Percentiles rank a stretch among this genome's conserved stretches.
Conservation (phyloP, 2,329 filamentous ascomycete species). For the Macroventuria anomochaeta region DNA sequence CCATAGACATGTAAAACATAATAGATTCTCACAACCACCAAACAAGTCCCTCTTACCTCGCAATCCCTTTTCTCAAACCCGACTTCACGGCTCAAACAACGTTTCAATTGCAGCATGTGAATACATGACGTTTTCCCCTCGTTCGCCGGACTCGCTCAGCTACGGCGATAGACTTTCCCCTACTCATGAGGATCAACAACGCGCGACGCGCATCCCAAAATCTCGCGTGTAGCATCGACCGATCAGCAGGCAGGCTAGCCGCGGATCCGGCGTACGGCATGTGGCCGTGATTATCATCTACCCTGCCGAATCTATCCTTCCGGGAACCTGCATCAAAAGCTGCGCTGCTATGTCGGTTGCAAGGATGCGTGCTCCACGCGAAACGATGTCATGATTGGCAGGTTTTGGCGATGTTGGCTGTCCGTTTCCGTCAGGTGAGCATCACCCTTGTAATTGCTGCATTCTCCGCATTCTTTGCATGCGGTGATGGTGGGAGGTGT, state of each 20-base stretch:
- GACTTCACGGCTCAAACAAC: neutral
- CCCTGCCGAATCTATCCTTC: constrained; percentile 15
- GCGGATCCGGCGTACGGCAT: constrained; percentile 12
- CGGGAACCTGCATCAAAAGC: constrained; percentile 14
- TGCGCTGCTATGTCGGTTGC: neutral
- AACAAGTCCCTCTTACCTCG: neutral
- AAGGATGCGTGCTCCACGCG: neutral
- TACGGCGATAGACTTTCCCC: neutral
- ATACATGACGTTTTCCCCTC: constrained; percentile 4
- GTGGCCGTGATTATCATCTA: constrained; percentile 11
- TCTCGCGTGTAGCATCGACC: neutral
- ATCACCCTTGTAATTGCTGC: neutral
- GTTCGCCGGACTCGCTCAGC: neutral
- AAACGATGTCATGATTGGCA: neutral
- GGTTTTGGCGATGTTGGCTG: neutral
- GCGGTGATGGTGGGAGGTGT: neutral
- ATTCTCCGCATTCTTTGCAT: neutral
- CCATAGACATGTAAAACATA: constrained; percentile 7
- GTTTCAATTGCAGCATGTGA: constrained; percentile 4
- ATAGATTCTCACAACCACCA: constrained; percentile 4
- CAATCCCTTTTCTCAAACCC: neutral
- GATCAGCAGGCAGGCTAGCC: constrained; percentile 1
- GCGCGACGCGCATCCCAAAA: neutral
- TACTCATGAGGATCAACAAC: constrained; percentile 4
- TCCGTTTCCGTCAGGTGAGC: neutral